Conservation (phyloP, 2,329 filamentous ascomycete genomes). For the Pyricularia sp. region DNA sequence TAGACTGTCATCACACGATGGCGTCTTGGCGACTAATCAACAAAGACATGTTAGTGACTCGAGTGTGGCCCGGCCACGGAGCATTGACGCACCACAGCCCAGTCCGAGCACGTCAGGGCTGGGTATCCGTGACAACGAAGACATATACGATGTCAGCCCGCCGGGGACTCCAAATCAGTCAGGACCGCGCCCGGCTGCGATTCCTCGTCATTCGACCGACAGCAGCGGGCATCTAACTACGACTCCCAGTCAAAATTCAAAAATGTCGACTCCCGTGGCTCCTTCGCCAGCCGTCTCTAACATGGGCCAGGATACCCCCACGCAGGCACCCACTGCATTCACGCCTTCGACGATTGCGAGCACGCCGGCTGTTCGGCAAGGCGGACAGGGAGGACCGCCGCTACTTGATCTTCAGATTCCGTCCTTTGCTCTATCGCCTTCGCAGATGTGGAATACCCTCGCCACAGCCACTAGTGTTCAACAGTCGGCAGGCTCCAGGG, state of each 20-base stretch:
- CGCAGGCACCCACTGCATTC: constrained; percentile 3
- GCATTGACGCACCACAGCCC: constrained; percentile 5
- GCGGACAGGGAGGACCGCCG: constrained; percentile 7
- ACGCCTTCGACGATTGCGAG: neutral
- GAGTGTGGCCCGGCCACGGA: constrained; percentile 6
- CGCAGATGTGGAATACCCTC: constrained; percentile 7
- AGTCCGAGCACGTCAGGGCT: constrained; percentile 6
- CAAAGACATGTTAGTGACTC: constrained; percentile 24
- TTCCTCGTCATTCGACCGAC: neutral
- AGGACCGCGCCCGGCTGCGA: neutral
- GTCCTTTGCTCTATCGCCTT: constrained; percentile 12
- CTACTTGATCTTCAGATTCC: constrained; percentile 18
- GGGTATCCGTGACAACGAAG: constrained; percentile 13
- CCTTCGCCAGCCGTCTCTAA: neutral
- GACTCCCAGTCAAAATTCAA: constrained; percentile 1
- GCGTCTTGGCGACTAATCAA: constrained; percentile 9
- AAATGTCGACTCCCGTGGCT: neutral
- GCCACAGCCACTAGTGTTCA: constrained; percentile 1
- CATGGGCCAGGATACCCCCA: neutral
- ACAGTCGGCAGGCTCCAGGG: neutral
- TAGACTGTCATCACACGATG: neutral
- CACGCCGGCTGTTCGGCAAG: neutral
- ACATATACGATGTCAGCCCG: constrained; percentile 35
- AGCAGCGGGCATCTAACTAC: constrained; percentile 6
- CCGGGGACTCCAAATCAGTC: constrained; percentile 24